Base-by-base conservation (phyloP, 2,329 filamentous ascomycete genomes). In the Alternaria consortialis region DNA sequence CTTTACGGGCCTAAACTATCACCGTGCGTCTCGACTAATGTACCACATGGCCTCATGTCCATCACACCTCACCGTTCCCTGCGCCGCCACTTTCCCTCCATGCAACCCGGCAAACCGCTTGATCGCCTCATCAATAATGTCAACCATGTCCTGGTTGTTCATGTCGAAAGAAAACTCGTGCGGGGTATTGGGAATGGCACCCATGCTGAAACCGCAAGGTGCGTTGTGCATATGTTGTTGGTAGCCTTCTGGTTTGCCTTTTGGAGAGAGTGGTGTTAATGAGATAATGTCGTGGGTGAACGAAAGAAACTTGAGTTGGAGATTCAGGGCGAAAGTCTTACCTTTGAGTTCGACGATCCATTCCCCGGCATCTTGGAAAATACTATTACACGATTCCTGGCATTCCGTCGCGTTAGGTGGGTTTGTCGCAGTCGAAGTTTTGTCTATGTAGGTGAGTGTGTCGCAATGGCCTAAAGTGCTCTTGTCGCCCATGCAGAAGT, bases 131-230 rank as follows among this genome's bases (percentile, higher is more conserved):
- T 70, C 69, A 4, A 72, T 13, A 13, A 72, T 66, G 52, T 68
- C 65, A 7, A 64, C 61, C 39, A 72, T 72, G 50, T 71, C 69
- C 53, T 72, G 68, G 31, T 72, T 70, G 27, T 67, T 25, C 66
- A 72, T 67, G 5, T 37, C 53, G 37, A 70, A 70, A 11, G 42
- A 20, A 20, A 67, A 70, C 44, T 67, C 63, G 9, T 50, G 39
- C 8, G 65, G 58, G 20, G 65, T 58, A 2, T 63, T 63, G 2
- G 60, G 56, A 20, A 61, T 62, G 40, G 63, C 58, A 5, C 63
- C 65, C 13, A 70, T 62, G 40, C 62, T 65, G 36, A 70, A 72
- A 12, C 62, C 60, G 13, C 69, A 70, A 6, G 58, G 56, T 7
- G 48, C 63, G 3, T 48, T 23, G 13, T 57, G 36, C 63, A 70